These are phyloP conservation scores for Trichophyton benhamiae DNA, from an alignment of 2,329 filamentous ascomycete species.

Conservation along the genomic window DNA sequence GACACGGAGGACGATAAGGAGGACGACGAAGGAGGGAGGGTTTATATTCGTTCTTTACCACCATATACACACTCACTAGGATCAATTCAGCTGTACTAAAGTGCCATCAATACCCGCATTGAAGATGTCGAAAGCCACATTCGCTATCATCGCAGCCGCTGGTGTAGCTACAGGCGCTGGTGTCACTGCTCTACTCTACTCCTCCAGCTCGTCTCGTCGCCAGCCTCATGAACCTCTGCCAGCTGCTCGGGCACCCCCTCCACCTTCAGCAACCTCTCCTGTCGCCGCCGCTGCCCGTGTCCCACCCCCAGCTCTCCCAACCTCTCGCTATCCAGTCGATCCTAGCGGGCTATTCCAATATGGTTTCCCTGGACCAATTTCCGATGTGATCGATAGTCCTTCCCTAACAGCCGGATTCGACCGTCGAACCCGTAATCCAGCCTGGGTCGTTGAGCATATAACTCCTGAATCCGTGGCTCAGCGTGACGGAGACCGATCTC, in stretches of 20 bases:
- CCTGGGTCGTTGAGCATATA: conserved; percentile 95
- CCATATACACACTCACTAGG: background rate
- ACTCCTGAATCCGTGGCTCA: conserved; percentile 68
- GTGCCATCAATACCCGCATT: background rate
- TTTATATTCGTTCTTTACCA: background rate
- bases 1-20: background rate
- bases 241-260: conserved; percentile 21
- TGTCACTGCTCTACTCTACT: conserved; percentile 56
- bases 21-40: background rate
- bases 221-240: conserved; percentile 28
- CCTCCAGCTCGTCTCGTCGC: conserved; percentile 44
- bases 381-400: conserved; percentile 64
- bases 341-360: conserved; percentile 69
- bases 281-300: conserved; percentile 19
- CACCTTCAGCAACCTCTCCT: conserved; percentile 15
- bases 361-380: conserved; percentile 81
- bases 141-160: conserved; percentile 63
- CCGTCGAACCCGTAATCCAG: conserved; percentile 76
- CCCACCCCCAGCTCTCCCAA: conserved; percentile 22
- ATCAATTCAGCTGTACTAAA: background rate
- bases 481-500: conserved; percentile 68
- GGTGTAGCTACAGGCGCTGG: conserved; percentile 66
- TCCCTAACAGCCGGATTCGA: conserved; percentile 82
- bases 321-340: conserved; percentile 46
- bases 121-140: conserved; percentile 64